Evolutionary conservation across 768 basidiomycete species (phyloP).

Genomic region (Neoboletus subvelutipes): DNA sequence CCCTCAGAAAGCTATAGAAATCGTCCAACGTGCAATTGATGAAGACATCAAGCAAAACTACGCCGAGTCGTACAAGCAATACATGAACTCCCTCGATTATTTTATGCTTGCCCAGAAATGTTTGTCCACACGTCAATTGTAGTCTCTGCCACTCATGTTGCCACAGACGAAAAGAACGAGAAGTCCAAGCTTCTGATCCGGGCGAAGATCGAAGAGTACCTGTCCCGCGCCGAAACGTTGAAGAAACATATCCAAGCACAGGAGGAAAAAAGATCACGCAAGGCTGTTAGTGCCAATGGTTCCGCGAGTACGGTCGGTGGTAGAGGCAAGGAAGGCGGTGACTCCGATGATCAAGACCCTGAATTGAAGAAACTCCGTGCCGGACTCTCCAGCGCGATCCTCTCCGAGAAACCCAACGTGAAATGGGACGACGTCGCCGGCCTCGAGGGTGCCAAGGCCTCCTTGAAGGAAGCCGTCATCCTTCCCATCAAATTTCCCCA

Average conservation of each 20-base stretch:
- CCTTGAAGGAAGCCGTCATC: conserved; percentile 97
- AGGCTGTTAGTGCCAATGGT: conserved; percentile 50
- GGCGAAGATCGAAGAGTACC: conserved; percentile 87
- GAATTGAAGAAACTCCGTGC: conserved; percentile 97
- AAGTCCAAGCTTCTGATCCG: conserved; percentile 85
- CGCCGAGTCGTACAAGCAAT: conserved; percentile 89
- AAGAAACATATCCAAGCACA: conserved; percentile 74
- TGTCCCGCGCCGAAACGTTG: conserved; percentile 86
- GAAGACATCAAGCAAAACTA: conserved; percentile 94
- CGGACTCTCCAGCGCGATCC: conserved; percentile 81
- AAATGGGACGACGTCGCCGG: conserved; percentile 99
- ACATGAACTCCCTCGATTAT: conserved; percentile 94
- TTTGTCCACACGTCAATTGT: conserved; percentile 29
- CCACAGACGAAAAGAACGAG: conserved; percentile 82
- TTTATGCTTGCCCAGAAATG: conserved; percentile 98
- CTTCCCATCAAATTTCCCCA: conserved; percentile 99
- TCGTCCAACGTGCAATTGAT: conserved; percentile 91
- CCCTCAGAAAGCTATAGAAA: conserved; percentile 75
- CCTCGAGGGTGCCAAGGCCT: conserved; percentile 90
- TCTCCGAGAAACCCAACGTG: conserved; percentile 92
- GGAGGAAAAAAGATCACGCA: conserved; percentile 56
- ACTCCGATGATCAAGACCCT: conserved; percentile 80
- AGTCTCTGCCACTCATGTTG: not conserved
- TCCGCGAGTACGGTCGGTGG: conserved; percentile 39
- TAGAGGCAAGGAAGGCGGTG: conserved; percentile 50